Base-by-base conservation (phyloP, 1,139 yeast genomes). In the Blastobotrys malaysiensis region DNA sequence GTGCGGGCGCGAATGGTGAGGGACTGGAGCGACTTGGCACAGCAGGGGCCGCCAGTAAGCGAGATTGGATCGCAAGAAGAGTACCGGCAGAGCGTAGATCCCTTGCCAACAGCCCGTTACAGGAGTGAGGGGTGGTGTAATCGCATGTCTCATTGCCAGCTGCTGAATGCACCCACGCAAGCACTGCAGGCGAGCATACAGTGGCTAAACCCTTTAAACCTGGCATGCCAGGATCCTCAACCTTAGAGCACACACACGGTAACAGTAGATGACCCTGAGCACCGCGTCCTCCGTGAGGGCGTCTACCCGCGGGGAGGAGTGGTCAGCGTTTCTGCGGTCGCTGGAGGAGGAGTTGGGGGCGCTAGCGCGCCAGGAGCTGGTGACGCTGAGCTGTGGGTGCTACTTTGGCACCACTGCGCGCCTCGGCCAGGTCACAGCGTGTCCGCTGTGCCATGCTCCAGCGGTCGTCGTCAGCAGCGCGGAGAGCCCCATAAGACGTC, bases 351-450 rank as follows among this genome's bases (percentile, higher is more conserved):
- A 63, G 19, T 57, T 65, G 16, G 58, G 46, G 47, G 62, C 54
- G 53, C 71, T 18, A 13, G 16, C 13, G 31, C 48, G 19, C 24
- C 44, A 13, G 53, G 43, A 11, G 89, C 77, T 82, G 5, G 74
- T 82, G 1, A 77, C 83, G 19, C 70, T 86, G 18, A 70, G 83
- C 0, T 88, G 95, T 69, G 93, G 95, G 0, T 87, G 95, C 68
- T 31, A 13, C 16, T 31, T 31, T 13, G 16, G 39, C 39, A 31
- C 39, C 7, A 31, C 45, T 9, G 27, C 43, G n/a, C 49, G 16
- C 2, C 39, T 45, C 36, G 39, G 31, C 20, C 43, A 46, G 20
- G 21, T 5, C 9, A 43, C 24, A 13, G 52, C 51, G 27, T 50
- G 52, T n/a, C 36, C 44, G 11, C 31, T 50, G 14, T 43, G 52